These are phyloP conservation scores for Pseudogymnoascus sp. DNA, from an alignment of 2,329 filamentous ascomycete species.

Conservation along the genomic window DNA sequence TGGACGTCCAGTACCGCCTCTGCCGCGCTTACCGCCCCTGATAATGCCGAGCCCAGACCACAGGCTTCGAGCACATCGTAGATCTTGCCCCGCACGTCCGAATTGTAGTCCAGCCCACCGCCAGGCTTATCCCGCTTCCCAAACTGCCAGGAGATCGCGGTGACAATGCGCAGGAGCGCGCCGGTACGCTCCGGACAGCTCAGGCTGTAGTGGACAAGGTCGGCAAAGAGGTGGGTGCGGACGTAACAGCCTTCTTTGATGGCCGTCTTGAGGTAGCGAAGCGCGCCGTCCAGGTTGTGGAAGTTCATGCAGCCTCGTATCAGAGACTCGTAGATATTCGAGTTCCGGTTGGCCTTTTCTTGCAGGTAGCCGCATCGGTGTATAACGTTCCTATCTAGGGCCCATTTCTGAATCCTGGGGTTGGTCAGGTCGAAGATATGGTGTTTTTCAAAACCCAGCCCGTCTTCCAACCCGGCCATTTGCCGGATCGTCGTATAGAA, in stretches of 20 bases:
- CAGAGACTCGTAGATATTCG: conserved; percentile 24
- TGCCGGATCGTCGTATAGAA: conserved; percentile 22
- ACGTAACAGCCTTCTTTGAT: conserved; percentile 23
- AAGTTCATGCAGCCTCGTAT: conserved; percentile 22
- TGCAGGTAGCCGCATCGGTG: conserved; percentile 15
- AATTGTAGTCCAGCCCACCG: not conserved
- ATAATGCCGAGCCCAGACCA: not conserved
- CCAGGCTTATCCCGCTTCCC: not conserved
- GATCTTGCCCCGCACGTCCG: not conserved
- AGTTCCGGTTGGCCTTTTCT: conserved; percentile 21
- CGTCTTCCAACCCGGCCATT: conserved; percentile 21
- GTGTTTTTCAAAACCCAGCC: conserved; percentile 18
- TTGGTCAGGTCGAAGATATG: conserved; percentile 7
- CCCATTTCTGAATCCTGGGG: conserved; percentile 20
- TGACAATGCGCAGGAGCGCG: not conserved
- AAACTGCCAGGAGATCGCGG: not conserved
- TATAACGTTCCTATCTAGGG: conserved; percentile 18
- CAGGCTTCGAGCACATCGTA: not conserved
- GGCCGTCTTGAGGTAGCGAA: conserved; percentile 21
- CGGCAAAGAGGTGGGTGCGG: conserved; percentile 17
- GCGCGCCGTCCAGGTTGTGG: conserved; percentile 16
- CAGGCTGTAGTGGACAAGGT: conserved; percentile 19
- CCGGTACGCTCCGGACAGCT: not conserved
- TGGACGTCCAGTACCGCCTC: not conserved
- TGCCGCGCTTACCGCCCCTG: not conserved